Evolutionary conservation across 2,329 filamentous ascomycete genomes (phyloP), one percentile per base, ranked within the genome.

Genomic region (Colletotrichum viniferum): DNA sequence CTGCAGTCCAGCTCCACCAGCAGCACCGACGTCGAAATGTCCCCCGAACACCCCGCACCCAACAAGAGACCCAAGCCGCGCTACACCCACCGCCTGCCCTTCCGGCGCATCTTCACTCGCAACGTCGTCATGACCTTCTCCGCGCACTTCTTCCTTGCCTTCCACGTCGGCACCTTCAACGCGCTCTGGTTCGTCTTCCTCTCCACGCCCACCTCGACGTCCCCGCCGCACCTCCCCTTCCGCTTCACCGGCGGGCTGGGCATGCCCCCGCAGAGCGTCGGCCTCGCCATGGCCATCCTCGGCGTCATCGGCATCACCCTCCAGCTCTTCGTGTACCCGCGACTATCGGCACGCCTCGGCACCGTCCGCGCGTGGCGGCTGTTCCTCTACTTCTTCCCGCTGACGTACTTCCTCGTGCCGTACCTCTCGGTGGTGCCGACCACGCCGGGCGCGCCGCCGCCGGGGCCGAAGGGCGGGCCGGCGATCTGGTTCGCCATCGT

Each of bases 141-240:
- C n/a, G 89, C 90, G 10, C 92, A 94, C 77, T 93, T 93, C 78
- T 88, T 95, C 74, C 89, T 95, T 63, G 90, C 92, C 21, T 90
- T 95, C 77, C 94, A 96, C 83, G 88, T 95, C 79, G 93, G 92
- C 75, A 93, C 94, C 32, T 96, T 95, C 86, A 94, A 94, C 81
- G 90, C 93, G 3, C 89, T 96, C 60, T 95, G 93, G 86, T 94
- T 94, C 76, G 88, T 95, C 66, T 96, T 96, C 83, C 88, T 96
- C 61, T 95, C 94, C 1, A 94, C 93, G 0, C 92, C 93, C 0
- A 79, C 81, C 2, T 74, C 79, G 0, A 76, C 78, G 2, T 77
- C 81, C 2, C 79, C 82, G n/a, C 76, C 76, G 2, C 78, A 83
- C 76, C 83, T 90, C 73, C 88, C 92, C 0, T 91, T 94, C 80